Base-by-base conservation (phyloP, 2,329 filamentous ascomycete genomes). In the Amphichorda felina region DNA sequence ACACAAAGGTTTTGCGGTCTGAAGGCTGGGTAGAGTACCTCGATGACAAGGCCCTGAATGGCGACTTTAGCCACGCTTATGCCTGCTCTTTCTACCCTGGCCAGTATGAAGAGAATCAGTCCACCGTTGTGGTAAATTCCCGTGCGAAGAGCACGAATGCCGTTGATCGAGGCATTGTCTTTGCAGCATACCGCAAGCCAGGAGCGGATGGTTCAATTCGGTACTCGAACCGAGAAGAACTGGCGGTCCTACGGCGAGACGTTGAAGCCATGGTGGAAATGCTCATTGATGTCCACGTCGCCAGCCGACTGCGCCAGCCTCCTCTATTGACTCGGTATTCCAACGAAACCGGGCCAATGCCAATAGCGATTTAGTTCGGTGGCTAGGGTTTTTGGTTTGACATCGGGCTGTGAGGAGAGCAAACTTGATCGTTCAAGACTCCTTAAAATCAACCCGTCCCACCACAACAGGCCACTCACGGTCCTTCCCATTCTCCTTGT, bases 11-110 rank as follows among this genome's bases (percentile, higher is more conserved):
- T 19, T 55, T 75, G 3, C 58, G 61, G 17, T 57, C 59, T 4
- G 50, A 63, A 25, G 63, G 63, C 15, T 75, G 71, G 71, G 61
- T 69, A 29, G 67, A 72, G 43, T 71, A 71, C 38, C 58, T 61
- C 26, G 63, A 64, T 38, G 53, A 60, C 7, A 52, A 60, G 14
- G 57, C 63, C 7, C 45, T 52, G 5, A 43, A 47, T 2, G 55
- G 63, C 16, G 66, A 70, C 39, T 66, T 72, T 41, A 60, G 64
- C 2, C 59, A 62, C 4, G 70, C 70, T 5, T 74, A 70, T 45
- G 67, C 64, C 8, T 65, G 65, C 42, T 61, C 70, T 6, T 75
- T 74, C 38, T 64, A 70, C 48, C 64, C 61, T 0, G 63, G 62
- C 17, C 51, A 56, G 16, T 56, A 55, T 31, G 48, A 29, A 10